Conservation (phyloP, 495 filamentous ascomycete species). For the Penicillium canescens region DNA sequence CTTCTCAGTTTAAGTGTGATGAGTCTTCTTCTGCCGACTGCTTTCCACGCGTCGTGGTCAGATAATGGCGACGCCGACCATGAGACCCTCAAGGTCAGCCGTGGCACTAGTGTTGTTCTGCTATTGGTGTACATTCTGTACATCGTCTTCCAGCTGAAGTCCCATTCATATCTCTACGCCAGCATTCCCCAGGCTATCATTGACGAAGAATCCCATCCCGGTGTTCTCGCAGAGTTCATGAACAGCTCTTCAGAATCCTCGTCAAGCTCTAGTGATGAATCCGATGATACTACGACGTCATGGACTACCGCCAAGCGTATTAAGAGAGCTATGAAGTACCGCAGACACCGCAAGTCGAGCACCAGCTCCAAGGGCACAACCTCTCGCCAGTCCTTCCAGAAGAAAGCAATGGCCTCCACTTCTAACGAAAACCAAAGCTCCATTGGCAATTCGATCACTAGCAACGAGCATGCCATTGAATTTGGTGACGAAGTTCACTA, state of each 20-base stretch:
- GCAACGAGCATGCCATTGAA: conserved; percentile 37
- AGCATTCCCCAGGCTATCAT: conserved; percentile 88
- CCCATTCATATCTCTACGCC: conserved; percentile 87
- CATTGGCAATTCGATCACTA: conserved; percentile 28
- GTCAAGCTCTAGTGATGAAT: conserved; percentile 62
- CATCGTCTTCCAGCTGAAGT: conserved; percentile 87
- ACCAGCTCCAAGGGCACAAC: conserved; percentile 64
- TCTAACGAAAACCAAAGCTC: conserved; percentile 26
- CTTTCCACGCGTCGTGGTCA: conserved; percentile 86
- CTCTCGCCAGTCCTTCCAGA: conserved; percentile 31
- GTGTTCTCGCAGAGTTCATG: conserved; percentile 78
- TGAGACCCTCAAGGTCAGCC: conserved; percentile 77
- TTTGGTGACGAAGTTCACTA: conserved; percentile 35
- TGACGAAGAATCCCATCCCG: conserved; percentile 84
- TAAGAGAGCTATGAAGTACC: conserved; percentile 65
- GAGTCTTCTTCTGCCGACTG: conserved; percentile 82
- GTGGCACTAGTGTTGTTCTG: conserved; percentile 87
- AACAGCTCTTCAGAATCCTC: conserved; percentile 66
- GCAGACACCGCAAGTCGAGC: conserved; percentile 72
- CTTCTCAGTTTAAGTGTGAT: conserved; percentile 86
- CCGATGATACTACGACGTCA: conserved; percentile 65
- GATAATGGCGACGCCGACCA: conserved; percentile 60
- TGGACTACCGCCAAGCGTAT: conserved; percentile 74
- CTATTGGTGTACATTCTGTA: conserved; percentile 83
- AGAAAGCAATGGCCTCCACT: conserved; percentile 24